Percentiles rank a stretch among this genome's conserved stretches.
These are phyloP conservation scores for Cladosporium sp. DNA, from an alignment of 2,329 filamentous ascomycete species.

Conservation along the genomic window DNA sequence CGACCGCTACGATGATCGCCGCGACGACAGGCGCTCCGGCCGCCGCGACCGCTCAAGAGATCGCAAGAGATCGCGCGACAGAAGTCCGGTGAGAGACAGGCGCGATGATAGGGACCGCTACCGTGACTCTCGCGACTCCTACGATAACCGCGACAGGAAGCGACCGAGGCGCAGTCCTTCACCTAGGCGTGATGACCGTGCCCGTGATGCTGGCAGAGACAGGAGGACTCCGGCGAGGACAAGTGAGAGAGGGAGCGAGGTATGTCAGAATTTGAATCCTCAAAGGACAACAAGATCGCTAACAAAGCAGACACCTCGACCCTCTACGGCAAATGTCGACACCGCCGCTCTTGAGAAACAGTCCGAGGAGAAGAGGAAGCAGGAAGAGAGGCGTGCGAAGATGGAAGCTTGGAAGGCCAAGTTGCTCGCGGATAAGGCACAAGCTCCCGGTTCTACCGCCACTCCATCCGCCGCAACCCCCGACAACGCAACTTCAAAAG, in stretches of 20 bases:
- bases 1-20: constrained; percentile 28
- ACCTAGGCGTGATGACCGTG: constrained; percentile 26
- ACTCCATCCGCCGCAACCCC: constrained; percentile 22
- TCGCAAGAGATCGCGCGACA: constrained; percentile 24
- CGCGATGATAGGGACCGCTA: constrained; percentile 22
- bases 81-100: constrained; percentile 27
- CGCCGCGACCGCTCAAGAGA: constrained; percentile 25
- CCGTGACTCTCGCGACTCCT: constrained; percentile 26
- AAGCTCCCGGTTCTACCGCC: constrained; percentile 24
- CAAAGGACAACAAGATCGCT: constrained; percentile 14
- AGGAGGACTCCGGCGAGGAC: constrained; percentile 45
- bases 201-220: constrained; percentile 56
- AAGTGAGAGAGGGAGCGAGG: constrained; percentile 57
- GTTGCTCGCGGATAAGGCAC: constrained; percentile 60
- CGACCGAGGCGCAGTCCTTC: constrained; percentile 22
- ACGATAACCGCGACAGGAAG: constrained; percentile 27
- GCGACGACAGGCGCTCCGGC: constrained; percentile 24
- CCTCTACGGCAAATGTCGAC: constrained; percentile 23
- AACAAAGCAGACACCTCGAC: constrained; percentile 25
- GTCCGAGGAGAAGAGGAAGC: constrained; percentile 42
- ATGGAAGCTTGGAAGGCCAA: constrained; percentile 92
- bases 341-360: constrained; percentile 20
- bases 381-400: constrained; percentile 69
- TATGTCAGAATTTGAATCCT: constrained; percentile 43
- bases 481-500: constrained; percentile 48